Conservation (phyloP, 257 asterid species). For the Cynanchum wilfordii region DNA sequence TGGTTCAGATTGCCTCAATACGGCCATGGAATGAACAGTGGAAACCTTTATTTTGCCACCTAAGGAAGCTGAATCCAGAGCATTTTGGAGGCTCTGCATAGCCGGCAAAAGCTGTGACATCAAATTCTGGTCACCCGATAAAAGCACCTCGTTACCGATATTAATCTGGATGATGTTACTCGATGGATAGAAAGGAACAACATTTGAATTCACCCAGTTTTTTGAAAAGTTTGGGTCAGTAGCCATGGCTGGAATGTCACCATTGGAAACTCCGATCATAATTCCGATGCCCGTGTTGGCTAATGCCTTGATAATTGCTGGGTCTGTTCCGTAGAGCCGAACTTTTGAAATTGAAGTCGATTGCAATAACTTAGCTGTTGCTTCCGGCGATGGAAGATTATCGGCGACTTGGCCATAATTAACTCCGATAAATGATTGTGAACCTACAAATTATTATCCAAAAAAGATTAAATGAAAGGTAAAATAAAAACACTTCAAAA, state of each 20-base stretch:
- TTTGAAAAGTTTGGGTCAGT: slow-evolving; percentile 43
- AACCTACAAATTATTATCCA: slow-evolving; percentile 24
- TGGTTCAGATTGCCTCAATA: slow-evolving; percentile 54
- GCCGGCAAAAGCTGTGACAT: slow-evolving; percentile 59
- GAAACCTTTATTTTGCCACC: slow-evolving; percentile 62
- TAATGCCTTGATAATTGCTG: slow-evolving; percentile 44
- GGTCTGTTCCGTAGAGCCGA: slow-evolving; percentile 59
- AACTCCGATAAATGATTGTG: slow-evolving; percentile 59
- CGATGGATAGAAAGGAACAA: slow-evolving; percentile 56
- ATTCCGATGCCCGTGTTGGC: slow-evolving; percentile 58
- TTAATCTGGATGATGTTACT: slow-evolving; percentile 43
- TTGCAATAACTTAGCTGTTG: slow-evolving; percentile 49
- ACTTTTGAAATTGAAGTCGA: slow-evolving; percentile 50
- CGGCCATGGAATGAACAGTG: slow-evolving; percentile 65
- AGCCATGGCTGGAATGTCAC: slow-evolving; percentile 58
- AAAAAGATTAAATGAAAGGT: not conserved
- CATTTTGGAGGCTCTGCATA: slow-evolving; percentile 53
- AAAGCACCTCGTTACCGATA: slow-evolving; percentile 66
- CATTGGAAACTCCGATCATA: slow-evolving; percentile 54
- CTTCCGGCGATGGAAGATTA: slow-evolving; percentile 58
- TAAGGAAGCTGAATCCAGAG: slow-evolving; percentile 36
- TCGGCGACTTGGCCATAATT: slow-evolving; percentile 72
- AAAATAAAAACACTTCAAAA: not conserved
- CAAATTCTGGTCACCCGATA: slow-evolving; percentile 47
- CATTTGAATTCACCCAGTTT: slow-evolving; percentile 47